Percentiles rank a stretch among this genome's conserved stretches.
phyloP scores from a whole-genome alignment of 2,329 filamentous ascomycete genomes.

The Stachybotrys echinatus region DNA sequence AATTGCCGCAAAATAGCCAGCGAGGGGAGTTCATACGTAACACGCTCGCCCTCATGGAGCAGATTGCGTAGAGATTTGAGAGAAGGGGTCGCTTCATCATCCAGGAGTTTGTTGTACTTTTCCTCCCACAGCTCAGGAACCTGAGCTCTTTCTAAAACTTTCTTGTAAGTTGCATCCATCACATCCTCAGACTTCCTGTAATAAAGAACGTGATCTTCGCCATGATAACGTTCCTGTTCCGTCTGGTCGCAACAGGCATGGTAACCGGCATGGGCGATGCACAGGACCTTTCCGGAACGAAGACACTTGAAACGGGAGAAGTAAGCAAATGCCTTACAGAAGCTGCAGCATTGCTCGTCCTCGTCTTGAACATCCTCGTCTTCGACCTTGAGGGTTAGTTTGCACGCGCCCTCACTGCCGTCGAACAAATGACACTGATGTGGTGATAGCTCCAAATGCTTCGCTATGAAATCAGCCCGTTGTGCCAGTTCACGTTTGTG shows the following conservation, averaged over 20 bases:
- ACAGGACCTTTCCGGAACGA: slow-evolving; percentile 75
- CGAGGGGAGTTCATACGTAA: slow-evolving; percentile 82
- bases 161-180: slow-evolving; percentile 62
- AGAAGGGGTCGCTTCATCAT: slow-evolving; percentile 77
- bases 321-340: slow-evolving; percentile 90
- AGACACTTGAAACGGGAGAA: slow-evolving; percentile 85
- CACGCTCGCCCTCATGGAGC: slow-evolving; percentile 90
- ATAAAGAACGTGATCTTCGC: slow-evolving; percentile 66
- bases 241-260: slow-evolving; percentile 73
- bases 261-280: slow-evolving; percentile 73
- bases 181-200: slow-evolving; percentile 72
- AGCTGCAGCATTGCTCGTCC: slow-evolving; percentile 86
- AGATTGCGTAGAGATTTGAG: slow-evolving; percentile 81
- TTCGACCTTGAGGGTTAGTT: slow-evolving; percentile 58
- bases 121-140: slow-evolving; percentile 86
- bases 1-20: slow-evolving; percentile 79
- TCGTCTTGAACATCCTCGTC: slow-evolving; percentile 80
- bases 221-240: slow-evolving; percentile 61
- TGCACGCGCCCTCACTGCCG: slow-evolving; percentile 46
- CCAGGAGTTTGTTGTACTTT: slow-evolving; percentile 79
- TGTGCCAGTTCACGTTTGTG: slow-evolving; percentile 66
- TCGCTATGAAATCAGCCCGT: slow-evolving; percentile 62
- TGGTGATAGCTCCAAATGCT: slow-evolving; percentile 42
- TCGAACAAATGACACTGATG: slow-evolving; percentile 46
- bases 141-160: slow-evolving; percentile 78